Conservation (phyloP, 495 filamentous ascomycete species). For the Filosporella fistucella region DNA sequence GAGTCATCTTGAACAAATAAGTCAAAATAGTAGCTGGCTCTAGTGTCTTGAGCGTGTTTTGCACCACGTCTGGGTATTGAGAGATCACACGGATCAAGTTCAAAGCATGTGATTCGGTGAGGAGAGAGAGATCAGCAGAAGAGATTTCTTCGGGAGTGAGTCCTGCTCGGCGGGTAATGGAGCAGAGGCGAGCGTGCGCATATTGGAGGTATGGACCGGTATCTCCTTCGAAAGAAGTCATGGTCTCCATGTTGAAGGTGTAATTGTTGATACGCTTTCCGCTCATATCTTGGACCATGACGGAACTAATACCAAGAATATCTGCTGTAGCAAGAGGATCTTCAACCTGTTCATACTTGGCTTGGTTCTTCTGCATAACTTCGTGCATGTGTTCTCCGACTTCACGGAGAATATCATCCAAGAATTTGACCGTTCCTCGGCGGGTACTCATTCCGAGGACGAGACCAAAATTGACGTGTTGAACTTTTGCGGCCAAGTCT, state of each 20-base stretch:
- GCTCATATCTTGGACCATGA: constrained; percentile 64
- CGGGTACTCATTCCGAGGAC: constrained; percentile 61
- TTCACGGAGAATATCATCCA: constrained; percentile 59
- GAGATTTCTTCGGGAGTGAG: constrained; percentile 49
- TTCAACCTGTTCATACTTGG: constrained; percentile 56
- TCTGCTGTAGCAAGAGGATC: constrained; percentile 50
- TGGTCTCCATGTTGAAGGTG: constrained; percentile 56
- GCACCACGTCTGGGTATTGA: constrained; percentile 60
- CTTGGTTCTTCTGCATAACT: constrained; percentile 56
- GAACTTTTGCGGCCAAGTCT: constrained; percentile 50
- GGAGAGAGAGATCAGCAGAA: constrained; percentile 50
- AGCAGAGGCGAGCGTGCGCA: constrained; percentile 60
- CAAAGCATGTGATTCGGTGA: constrained; percentile 54
- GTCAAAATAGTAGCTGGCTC: constrained; percentile 67
- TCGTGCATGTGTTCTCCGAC: constrained; percentile 62
- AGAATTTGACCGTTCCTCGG: constrained; percentile 50
- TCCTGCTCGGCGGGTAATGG: constrained; percentile 50
- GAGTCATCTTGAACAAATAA: constrained; percentile 88
- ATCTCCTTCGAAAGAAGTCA: constrained; percentile 69
- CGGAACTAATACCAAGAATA: constrained; percentile 54
- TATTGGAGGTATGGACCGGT: constrained; percentile 70
- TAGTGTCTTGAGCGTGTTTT: constrained; percentile 58
- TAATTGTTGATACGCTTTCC: constrained; percentile 64
- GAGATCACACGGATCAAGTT: constrained; percentile 57
- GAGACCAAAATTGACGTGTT: constrained; percentile 61